phyloP scores from a whole-genome alignment of 805 yeast genomes.

The Cyberlindnera suaveolens region DNA sequence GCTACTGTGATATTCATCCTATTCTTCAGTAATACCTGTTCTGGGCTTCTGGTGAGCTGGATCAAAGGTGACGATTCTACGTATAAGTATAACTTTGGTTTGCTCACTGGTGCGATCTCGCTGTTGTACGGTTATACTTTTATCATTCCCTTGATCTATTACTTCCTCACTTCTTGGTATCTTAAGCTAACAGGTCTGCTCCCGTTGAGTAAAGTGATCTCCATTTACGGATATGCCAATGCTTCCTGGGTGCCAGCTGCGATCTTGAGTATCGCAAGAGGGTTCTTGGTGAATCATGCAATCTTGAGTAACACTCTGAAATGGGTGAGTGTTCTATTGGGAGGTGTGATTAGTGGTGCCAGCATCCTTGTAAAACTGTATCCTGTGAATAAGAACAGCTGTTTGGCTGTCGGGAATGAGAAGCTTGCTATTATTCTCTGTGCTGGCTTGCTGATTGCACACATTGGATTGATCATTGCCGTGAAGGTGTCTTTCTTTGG shows the following conservation, averaged over 20 bases:
- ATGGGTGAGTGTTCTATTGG: constrained; percentile 56
- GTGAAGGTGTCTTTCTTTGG: constrained; percentile 66
- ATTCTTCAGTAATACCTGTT: constrained; percentile 70
- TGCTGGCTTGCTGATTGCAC: constrained; percentile 39
- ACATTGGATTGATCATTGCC: constrained; percentile 52
- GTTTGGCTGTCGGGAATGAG: constrained; percentile 31
- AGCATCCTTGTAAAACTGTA: constrained; percentile 42
- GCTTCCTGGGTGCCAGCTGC: constrained; percentile 84
- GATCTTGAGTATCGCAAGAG: constrained; percentile 50
- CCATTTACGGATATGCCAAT: constrained; percentile 82
- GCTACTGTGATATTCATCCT: constrained; percentile 70
- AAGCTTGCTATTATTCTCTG: constrained; percentile 32
- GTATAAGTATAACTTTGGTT: constrained; percentile 53
- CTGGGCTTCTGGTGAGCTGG: constrained; percentile 55
- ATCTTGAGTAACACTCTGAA: constrained; percentile 44
- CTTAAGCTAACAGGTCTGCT: constrained; percentile 44
- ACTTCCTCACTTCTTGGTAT: constrained; percentile 44
- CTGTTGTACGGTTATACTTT: constrained; percentile 74
- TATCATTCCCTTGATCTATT: constrained; percentile 52
- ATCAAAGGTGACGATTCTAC: constrained; percentile 33
- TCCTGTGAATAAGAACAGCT: constrained; percentile 32
- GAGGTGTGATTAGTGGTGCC: constrained; percentile 56
- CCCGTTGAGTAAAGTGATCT: constrained; percentile 53
- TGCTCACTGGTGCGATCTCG: constrained; percentile 62
- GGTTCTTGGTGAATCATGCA: constrained; percentile 40